Percentiles rank a stretch among this genome's conserved stretches.
Evolutionary conservation across 768 basidiomycete genomes (phyloP).

Genomic region (Tulasnella sp.): DNA sequence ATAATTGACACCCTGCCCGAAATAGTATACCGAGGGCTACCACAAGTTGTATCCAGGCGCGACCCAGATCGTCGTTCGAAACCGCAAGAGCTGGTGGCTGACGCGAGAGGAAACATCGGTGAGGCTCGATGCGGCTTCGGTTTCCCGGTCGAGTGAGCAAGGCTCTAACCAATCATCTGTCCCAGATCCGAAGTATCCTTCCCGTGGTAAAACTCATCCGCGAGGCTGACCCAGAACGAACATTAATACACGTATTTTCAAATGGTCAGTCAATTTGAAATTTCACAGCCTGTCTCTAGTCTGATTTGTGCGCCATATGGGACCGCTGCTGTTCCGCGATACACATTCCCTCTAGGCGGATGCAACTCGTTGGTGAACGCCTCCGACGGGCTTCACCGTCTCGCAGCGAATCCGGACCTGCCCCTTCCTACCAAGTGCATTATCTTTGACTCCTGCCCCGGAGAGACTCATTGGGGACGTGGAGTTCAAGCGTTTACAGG

Average conservation of each 20-base stretch:
- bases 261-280: constrained; percentile 27
- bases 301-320: neutral
- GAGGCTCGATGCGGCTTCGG: neutral
- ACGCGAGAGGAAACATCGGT: neutral
- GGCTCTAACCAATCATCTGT: neutral
- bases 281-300: neutral
- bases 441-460: constrained; percentile 32
- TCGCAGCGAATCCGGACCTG: neutral
- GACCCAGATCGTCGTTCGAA: constrained; percentile 25
- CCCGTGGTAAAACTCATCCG: constrained; percentile 14
- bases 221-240: neutral
- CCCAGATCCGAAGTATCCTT: neutral
- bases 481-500: constrained; percentile 29
- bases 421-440: constrained; percentile 20
- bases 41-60: constrained; percentile 23
- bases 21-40: constrained; percentile 27
- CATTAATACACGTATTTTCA: constrained; percentile 30
- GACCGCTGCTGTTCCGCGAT: neutral
- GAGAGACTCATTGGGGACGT: constrained; percentile 9
- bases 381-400: constrained; percentile 24
- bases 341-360: neutral
- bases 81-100: constrained; percentile 9
- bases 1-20: neutral
- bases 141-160: neutral
- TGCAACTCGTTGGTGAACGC: constrained; percentile 1